Percentiles rank a stretch among this genome's conserved stretches.
Conservation (phyloP, 2,329 filamentous ascomycete species). For the Thelonectria discophora region DNA sequence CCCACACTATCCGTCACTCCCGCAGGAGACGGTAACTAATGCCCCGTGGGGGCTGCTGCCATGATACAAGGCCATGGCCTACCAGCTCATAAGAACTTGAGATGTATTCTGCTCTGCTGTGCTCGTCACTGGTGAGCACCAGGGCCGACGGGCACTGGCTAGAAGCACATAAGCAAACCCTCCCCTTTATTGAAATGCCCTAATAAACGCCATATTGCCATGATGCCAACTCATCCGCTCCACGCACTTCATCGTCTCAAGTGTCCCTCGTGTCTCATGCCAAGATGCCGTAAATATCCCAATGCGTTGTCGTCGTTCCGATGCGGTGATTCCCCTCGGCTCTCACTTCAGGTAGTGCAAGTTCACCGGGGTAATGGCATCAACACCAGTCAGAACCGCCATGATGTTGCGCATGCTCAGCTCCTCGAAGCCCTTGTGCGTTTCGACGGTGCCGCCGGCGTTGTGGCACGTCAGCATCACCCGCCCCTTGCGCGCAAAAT, state of each 20-base stretch:
- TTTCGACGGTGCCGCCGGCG: slow-evolving; percentile 72
- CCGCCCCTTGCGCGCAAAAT: slow-evolving; percentile 51
- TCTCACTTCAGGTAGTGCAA: slow-evolving; percentile 56
- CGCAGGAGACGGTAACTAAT: neutral
- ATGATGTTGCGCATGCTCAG: slow-evolving; percentile 73
- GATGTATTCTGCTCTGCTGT: no score
- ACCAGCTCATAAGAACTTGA: no score
- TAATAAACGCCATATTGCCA: slow-evolving; percentile 9
- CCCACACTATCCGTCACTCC: slow-evolving; percentile 1
- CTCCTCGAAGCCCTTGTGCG: slow-evolving; percentile 72
- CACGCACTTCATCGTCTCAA: slow-evolving; percentile 5
- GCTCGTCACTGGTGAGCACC: neutral
- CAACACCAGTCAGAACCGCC: slow-evolving; percentile 61
- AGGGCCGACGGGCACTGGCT: neutral
- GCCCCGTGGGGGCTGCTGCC: neutral
- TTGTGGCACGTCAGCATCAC: slow-evolving; percentile 73
- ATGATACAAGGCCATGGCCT: no score
- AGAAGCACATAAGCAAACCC: neutral
- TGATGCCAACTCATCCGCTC: slow-evolving; percentile 10
- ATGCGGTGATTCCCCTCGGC: neutral
- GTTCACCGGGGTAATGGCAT: slow-evolving; percentile 70
- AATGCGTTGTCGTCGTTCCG: neutral
- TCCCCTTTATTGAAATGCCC: no score
- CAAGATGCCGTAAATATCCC: neutral
- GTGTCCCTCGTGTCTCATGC: neutral